Evolutionary conservation across 139 green algal species (phyloP).

Genomic region (Diplosphaera chodatii): DNA sequence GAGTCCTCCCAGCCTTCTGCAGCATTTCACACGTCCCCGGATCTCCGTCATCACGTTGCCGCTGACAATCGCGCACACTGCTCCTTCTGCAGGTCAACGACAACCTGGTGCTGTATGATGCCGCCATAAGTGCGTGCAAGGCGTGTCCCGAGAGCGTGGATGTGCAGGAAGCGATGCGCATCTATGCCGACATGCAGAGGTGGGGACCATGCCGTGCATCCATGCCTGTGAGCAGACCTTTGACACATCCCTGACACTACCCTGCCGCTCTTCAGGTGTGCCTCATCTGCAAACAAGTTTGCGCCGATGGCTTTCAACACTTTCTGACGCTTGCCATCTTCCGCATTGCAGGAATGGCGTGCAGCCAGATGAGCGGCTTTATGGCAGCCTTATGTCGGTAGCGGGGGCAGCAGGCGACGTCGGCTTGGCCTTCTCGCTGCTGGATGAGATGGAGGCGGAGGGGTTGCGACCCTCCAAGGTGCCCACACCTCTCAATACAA

Average conservation of each 20-base stretch:
- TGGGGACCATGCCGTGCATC: background rate
- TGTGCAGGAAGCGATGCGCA: slow-evolving; percentile 43
- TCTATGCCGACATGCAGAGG: slow-evolving; percentile 65
- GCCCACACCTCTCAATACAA: too few relatives aligned
- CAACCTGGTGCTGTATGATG: slow-evolving; percentile 4
- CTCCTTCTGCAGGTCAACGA: background rate
- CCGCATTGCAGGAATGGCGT: slow-evolving; percentile 43
- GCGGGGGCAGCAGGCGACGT: slow-evolving; percentile 45
- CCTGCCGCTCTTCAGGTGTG: too few relatives aligned
- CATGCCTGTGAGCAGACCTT: too few relatives aligned
- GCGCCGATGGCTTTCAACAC: too few relatives aligned
- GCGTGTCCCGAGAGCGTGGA: slow-evolving; percentile 19
- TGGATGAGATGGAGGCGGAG: slow-evolving; percentile 58
- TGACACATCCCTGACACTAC: too few relatives aligned
- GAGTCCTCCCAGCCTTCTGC: too few relatives aligned
- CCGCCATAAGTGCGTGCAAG: slow-evolving; percentile 10
- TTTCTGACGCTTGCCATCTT: too few relatives aligned
- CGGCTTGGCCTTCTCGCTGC: slow-evolving; percentile 52
- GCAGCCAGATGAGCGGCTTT: slow-evolving; percentile 61
- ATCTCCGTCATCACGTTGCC: too few relatives aligned
- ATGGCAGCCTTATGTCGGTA: slow-evolving; percentile 58
- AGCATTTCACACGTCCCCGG: too few relatives aligned
- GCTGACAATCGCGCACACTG: too few relatives aligned
- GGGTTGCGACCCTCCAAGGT: slow-evolving; percentile 36
- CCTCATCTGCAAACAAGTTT: too few relatives aligned